Evolutionary conservation across 202 grass and related monocot genomes (phyloP).

Genomic region (Zizania palustris): DNA sequence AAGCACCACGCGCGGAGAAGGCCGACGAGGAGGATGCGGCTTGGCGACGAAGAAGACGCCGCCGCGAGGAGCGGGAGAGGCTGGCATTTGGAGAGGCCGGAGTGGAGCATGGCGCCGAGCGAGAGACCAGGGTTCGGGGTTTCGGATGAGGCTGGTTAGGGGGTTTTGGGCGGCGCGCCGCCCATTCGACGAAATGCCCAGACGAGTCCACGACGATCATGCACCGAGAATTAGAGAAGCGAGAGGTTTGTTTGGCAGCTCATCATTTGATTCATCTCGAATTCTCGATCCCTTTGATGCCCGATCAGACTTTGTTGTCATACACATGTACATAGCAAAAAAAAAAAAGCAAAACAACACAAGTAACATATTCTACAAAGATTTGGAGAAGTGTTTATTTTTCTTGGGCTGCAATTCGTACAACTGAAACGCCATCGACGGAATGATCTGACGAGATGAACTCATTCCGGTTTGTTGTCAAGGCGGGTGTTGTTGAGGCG

Average conservation of each 20-base stretch:
- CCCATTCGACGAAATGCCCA: constrained; percentile 53
- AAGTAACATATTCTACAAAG: no score
- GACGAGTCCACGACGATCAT: constrained; percentile 14
- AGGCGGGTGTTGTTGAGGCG: constrained; percentile 88
- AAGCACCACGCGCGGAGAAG: constrained; percentile 48
- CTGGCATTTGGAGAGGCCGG: constrained; percentile 63
- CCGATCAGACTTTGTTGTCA: no score
- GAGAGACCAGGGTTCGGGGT: constrained; percentile 28
- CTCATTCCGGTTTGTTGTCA: constrained; percentile 45
- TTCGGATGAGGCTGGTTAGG: not conserved
- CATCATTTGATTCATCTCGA: no score
- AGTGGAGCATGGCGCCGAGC: constrained; percentile 60
- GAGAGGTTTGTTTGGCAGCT: no score
- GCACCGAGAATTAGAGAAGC: no score
- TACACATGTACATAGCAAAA: no score
- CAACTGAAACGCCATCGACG: constrained; percentile 6
- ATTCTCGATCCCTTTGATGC: no score
- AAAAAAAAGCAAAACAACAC: no score
- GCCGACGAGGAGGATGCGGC: constrained; percentile 42
- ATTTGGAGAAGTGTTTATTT: no score
- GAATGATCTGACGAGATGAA: not conserved
- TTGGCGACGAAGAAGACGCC: constrained; percentile 27
- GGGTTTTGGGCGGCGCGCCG: constrained; percentile 37
- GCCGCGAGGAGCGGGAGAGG: constrained; percentile 54
- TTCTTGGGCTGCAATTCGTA: no score